Conservation (phyloP, 768 basidiomycete genomes). For the Calocera cornea region DNA sequence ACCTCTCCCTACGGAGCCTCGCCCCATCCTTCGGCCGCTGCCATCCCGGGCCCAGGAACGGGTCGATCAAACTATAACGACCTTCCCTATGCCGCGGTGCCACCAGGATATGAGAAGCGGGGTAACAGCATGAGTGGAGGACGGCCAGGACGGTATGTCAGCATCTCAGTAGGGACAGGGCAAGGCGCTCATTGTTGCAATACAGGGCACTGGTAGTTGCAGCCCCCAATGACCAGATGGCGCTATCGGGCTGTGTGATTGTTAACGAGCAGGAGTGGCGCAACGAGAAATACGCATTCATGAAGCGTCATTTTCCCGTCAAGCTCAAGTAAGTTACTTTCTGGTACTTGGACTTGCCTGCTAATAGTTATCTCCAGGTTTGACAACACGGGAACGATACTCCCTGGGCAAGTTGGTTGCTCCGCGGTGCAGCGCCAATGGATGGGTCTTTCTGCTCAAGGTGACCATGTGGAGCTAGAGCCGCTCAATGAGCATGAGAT, state of each 20-base stretch:
- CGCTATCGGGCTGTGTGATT: slow-evolving; percentile 68
- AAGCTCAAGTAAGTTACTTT: slow-evolving; percentile 49
- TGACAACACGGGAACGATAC: slow-evolving; percentile 60
- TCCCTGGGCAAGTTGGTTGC: slow-evolving; percentile 58
- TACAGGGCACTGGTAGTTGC: slow-evolving; percentile 34
- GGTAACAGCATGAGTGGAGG: neutral
- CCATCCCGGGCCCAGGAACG: neutral
- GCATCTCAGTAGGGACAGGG: neutral
- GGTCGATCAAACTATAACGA: neutral
- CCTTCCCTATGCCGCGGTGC: neutral
- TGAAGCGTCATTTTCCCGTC: slow-evolving; percentile 57
- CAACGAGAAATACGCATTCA: slow-evolving; percentile 55
- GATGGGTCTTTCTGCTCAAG: slow-evolving; percentile 68
- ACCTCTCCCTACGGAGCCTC: neutral
- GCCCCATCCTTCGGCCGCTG: neutral
- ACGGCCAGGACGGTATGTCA: neutral
- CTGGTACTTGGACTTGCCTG: neutral
- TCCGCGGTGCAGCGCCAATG: slow-evolving; percentile 73
- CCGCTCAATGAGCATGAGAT: slow-evolving; percentile 32
- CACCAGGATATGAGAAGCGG: neutral
- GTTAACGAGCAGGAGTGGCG: slow-evolving; percentile 67
- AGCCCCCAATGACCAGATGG: slow-evolving; percentile 53
- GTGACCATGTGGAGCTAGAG: slow-evolving; percentile 63
- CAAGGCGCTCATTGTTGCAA: neutral
- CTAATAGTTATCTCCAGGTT: slow-evolving; percentile 34